Evolutionary conservation across 495 filamentous ascomycete species (phyloP), one percentile per base, ranked within the genome.

Genomic region (Bathelium albidoporum): DNA sequence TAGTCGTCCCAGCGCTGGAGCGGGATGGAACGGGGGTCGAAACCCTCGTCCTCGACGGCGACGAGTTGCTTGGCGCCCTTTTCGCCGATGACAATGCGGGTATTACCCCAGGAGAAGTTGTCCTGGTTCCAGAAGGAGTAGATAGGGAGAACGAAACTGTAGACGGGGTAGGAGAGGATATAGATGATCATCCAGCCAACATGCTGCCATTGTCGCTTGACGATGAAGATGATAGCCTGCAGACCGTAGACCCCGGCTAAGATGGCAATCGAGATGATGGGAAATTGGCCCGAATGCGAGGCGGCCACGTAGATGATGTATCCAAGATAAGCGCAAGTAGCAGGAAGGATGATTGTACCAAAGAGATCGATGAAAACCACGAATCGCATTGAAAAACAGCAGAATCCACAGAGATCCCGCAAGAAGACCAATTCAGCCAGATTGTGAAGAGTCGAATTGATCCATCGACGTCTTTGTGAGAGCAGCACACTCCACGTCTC

Each of bases 91-190:
- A 98, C 94, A 65, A 98, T 85, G 80, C 95, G 91, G 0, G 94
- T 98, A 74, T 89, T 97, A 82, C 94, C 94, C 94, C 94, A 98
- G 7, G 86, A 83, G 80, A 98, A 98, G 76, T 98, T 90, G 76
- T 98, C 94, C 74, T 96, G 91, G 71, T 95, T 93, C 94, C 94
- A 98, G 85, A 98, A 98, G 0, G 94, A 95, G 78, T 97, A 98
- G 68, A 98, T 76, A 0, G 94, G 94, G 7, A 98, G 82, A 62
- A 96, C 71, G 70, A 98, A 91, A 18, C 86, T 92, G 78, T 91
- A 96, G 68, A 98, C 87, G 0, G 95, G 95, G 80, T 88, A 96
- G 1, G 94, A 95, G 9, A 91, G 68, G 66, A 98, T 81, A 74
- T 98, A 98, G 70, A 98, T 97, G 70, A 97, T 87, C 90, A 98